Evolutionary conservation across 2,329 filamentous ascomycete species (phyloP).

Genomic region (Dactylellina cionopaga): DNA sequence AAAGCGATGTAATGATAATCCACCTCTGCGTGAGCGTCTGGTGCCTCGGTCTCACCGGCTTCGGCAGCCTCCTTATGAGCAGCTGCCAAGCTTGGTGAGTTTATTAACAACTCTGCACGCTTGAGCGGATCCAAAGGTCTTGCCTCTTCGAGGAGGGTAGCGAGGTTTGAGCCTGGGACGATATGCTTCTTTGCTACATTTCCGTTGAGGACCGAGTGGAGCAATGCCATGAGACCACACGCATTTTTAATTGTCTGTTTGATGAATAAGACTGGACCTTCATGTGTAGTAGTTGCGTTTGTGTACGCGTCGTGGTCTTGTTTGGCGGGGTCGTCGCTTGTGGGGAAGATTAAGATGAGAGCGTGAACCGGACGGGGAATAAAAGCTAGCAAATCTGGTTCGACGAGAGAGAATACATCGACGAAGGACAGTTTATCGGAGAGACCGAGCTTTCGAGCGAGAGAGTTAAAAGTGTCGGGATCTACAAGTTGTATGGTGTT

Average conservation of each 20-base stretch:
- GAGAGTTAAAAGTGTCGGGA: slow-evolving; percentile 84
- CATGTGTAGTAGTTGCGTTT: slow-evolving; percentile 56
- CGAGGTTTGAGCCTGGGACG: slow-evolving; percentile 68
- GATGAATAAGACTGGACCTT: slow-evolving; percentile 89
- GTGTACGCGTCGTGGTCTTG: slow-evolving; percentile 63
- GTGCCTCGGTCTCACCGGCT: slow-evolving; percentile 80
- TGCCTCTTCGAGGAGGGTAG: slow-evolving; percentile 74
- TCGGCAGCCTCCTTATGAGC: slow-evolving; percentile 82
- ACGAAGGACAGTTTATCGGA: slow-evolving; percentile 80
- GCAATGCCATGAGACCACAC: slow-evolving; percentile 86
- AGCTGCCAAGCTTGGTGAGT: slow-evolving; percentile 76
- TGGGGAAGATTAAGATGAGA: slow-evolving; percentile 89
- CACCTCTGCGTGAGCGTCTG: slow-evolving; percentile 79
- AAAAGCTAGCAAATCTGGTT: slow-evolving; percentile 83
- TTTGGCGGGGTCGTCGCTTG: slow-evolving; percentile 65
- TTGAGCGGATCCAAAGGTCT: slow-evolving; percentile 73
- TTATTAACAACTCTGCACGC: slow-evolving; percentile 79
- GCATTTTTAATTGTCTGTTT: slow-evolving; percentile 93
- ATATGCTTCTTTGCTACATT: slow-evolving; percentile 71
- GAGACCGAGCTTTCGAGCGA: slow-evolving; percentile 85
- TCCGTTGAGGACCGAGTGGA: slow-evolving; percentile 86
- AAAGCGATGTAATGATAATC: slow-evolving; percentile 97
- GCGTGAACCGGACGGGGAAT: slow-evolving; percentile 88
- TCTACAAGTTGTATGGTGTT: slow-evolving; percentile 60
- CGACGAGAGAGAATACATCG: slow-evolving; percentile 91